These are phyloP conservation scores for Parsonsia alboflavescens DNA, from an alignment of 257 asterid species.

Conservation along the genomic window DNA sequence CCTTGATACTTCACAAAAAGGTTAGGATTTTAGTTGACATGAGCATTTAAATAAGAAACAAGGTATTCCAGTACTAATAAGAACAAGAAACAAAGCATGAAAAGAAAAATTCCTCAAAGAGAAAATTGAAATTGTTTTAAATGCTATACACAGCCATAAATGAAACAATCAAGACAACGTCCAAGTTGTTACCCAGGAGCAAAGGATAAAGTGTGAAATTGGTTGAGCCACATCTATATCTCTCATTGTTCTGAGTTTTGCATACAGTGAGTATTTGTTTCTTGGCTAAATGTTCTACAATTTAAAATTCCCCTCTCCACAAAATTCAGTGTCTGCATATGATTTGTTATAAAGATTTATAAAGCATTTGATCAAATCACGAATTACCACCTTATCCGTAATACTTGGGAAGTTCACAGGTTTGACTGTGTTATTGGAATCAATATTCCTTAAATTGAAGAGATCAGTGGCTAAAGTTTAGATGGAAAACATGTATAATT, in stretches of 20 bases:
- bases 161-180: neutral
- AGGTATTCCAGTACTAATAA: neutral
- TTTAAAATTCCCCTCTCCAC: neutral
- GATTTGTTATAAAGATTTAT: neutral
- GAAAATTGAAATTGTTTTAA: neutral
- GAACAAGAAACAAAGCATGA: neutral
- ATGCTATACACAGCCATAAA: neutral
- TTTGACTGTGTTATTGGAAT: neutral
- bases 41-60: neutral
- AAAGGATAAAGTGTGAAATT: neutral
- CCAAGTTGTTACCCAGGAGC: neutral
- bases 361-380: neutral
- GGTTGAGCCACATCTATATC: neutral
- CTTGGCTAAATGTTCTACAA: neutral
- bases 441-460: neutral
- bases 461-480: neutral
- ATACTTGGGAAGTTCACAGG: neutral
- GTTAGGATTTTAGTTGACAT: neutral
- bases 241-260: neutral
- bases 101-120: neutral
- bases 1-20: neutral
- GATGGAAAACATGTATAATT: neutral
- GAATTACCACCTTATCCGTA: neutral
- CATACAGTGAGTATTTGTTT: neutral
- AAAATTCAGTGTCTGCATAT: neutral